Evolutionary conservation across 2,329 filamentous ascomycete species (phyloP), one percentile per base, ranked within the genome.

Genomic region (Shiraia sp.): DNA sequence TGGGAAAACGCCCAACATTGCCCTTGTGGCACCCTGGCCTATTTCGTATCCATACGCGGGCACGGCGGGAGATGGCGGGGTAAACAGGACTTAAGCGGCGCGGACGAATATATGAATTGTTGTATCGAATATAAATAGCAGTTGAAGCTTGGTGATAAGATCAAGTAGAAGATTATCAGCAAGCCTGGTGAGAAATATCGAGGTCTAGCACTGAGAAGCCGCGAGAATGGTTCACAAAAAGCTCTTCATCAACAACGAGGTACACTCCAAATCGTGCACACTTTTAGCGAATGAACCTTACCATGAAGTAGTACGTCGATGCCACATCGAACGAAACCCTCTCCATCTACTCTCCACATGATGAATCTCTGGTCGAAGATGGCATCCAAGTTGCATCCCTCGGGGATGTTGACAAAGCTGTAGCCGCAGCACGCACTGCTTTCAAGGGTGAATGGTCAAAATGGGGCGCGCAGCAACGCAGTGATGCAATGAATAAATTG

Each of bases 161-260:
- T n/a, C n/a, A n/a, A n/a, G n/a, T n/a, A n/a, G n/a, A n/a, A n/a
- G n/a, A n/a, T n/a, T n/a, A n/a, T n/a, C n/a, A n/a, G n/a, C n/a
- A 7, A 26, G 12, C 7, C 7, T 26, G 7, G 7, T 26, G 12
- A 7, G 7, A 26, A 26, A 7, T 26, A 26, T 7, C 24, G 12
- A 26, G 7, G 7, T 26, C 7, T 12, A 26, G 24, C 12, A 12
- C 24, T 26, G 12, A 7, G 9, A 10, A 14, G 22, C 15, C 6
- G 15, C 30, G 53, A 17, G 36, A 32, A 59, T 58, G 49, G 47
- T 51, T 4, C 36, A 53, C 23, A 47, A 53, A 23, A 40, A 45
- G 17, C 46, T 59, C 9, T 61, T 63, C 35, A 63, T 63, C 44
- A 59, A 63, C 29, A 63, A 63, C 14, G 57, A 65, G 43, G 61